These are phyloP conservation scores for Wickerhamomyces queroliae DNA, from an alignment of 805 yeast genomes.

Conservation along the genomic window DNA sequence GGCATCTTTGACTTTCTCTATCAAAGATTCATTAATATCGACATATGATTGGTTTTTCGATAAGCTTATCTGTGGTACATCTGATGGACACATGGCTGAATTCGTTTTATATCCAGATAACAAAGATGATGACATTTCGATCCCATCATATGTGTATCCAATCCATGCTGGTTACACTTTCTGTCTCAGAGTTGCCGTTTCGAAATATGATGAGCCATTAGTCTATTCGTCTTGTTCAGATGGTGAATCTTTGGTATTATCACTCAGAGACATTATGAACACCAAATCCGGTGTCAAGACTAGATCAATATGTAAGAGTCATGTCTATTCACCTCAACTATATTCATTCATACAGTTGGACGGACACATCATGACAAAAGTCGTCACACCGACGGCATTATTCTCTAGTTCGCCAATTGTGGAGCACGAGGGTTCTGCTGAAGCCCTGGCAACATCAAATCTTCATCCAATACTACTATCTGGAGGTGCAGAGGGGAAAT, in stretches of 20 bases:
- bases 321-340: slow-evolving; percentile 26
- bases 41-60: slow-evolving; percentile 41
- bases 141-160: slow-evolving; percentile 33
- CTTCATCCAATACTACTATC: slow-evolving; percentile 41
- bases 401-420: slow-evolving; percentile 29
- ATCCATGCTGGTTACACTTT: slow-evolving; percentile 33
- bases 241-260: slow-evolving; percentile 33
- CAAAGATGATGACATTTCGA: slow-evolving; percentile 12
- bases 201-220: slow-evolving; percentile 26
- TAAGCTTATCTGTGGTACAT: slow-evolving; percentile 48
- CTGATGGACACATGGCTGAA: slow-evolving; percentile 56
- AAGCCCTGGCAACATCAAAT: slow-evolving; percentile 32
- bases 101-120: slow-evolving; percentile 27
- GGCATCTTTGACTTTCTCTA: slow-evolving; percentile 21
- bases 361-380: slow-evolving; percentile 31
- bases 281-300: slow-evolving; percentile 26
- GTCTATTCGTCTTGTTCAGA: slow-evolving; percentile 35
- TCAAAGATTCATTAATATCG: slow-evolving; percentile 31
- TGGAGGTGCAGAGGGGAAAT: slow-evolving; percentile 46
- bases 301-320: slow-evolving; percentile 25
- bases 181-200: slow-evolving; percentile 28
- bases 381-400: slow-evolving; percentile 30
- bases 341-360: slow-evolving; percentile 36
- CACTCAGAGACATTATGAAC: slow-evolving; percentile 25
- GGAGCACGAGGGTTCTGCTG: slow-evolving; percentile 34